Evolutionary conservation across 441 rosid species (phyloP).

Genomic region (Arabidopsis hybrid): DNA sequence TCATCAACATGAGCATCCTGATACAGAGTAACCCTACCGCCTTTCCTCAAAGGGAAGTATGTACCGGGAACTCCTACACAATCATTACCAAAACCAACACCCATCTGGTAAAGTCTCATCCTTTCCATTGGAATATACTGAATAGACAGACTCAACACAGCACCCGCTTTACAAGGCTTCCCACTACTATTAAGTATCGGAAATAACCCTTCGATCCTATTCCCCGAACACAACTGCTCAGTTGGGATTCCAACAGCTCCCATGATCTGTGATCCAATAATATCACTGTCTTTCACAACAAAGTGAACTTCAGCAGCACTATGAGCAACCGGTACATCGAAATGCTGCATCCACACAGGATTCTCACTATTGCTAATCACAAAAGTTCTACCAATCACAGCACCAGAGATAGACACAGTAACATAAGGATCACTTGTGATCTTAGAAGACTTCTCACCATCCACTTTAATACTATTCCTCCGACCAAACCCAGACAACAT

Average conservation of each 20-base stretch:
- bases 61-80: constrained; percentile 64
- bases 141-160: constrained; percentile 61
- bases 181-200: constrained; percentile 57
- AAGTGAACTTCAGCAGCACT: constrained; percentile 63
- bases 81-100: constrained; percentile 55
- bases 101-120: constrained; percentile 50
- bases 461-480: constrained; percentile 51
- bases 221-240: constrained; percentile 50
- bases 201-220: constrained; percentile 59
- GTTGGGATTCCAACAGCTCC: constrained; percentile 67
- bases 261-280: constrained; percentile 64
- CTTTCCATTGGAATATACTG: constrained; percentile 57
- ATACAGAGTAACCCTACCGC: constrained; percentile 67
- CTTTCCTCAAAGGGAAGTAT: constrained; percentile 68
- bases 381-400: constrained; percentile 65
- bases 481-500: constrained; percentile 47
- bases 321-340: constrained; percentile 67
- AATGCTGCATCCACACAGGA: constrained; percentile 76
- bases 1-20: constrained; percentile 75
- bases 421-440: constrained; percentile 80
- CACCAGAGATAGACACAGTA: constrained; percentile 55
- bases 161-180: constrained; percentile 64
- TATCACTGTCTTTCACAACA: constrained; percentile 64
- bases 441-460: constrained; percentile 52
- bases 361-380: constrained; percentile 64